Evolutionary conservation across 225 moss, liverwort and hornwort species (phyloP).

Genomic region (Physcomitrellopsis africana): DNA sequence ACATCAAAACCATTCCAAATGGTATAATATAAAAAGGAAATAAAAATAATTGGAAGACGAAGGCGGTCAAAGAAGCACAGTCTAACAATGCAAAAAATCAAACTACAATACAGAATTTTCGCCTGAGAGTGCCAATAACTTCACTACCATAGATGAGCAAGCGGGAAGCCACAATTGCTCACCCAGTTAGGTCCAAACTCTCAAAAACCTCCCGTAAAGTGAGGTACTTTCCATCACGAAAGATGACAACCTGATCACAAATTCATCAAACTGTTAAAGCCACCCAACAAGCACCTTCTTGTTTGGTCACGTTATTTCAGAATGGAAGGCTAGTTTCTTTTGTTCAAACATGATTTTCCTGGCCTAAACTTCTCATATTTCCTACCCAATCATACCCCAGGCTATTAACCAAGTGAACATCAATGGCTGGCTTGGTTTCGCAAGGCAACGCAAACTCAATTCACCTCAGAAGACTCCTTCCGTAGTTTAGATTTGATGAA

Average conservation of each 20-base stretch:
- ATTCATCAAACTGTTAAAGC: not conserved
- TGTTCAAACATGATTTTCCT: not conserved
- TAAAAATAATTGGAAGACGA: not conserved
- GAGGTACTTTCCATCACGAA: conserved; percentile 81
- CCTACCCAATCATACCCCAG: not conserved
- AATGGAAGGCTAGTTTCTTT: not conserved
- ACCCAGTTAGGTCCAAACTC: conserved; percentile 85
- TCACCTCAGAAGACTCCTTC: conserved; percentile 73
- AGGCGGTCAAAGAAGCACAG: not conserved
- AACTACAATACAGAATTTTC: not conserved
- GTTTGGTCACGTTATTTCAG: not conserved
- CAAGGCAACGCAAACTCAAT: not conserved
- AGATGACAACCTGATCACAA: conserved; percentile 67
- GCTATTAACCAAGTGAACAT: not conserved
- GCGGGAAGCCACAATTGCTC: conserved; percentile 13
- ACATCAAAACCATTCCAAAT: not conserved
- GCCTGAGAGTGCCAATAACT: not conserved
- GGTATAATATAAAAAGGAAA: not conserved
- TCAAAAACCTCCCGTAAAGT: conserved; percentile 80
- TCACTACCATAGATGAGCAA: not conserved
- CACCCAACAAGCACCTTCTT: not conserved
- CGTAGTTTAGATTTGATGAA: conserved; percentile 89
- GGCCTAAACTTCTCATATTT: not conserved
- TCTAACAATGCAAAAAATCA: not conserved
- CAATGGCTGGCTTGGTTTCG: not conserved